A percentile compares a stretch with the other conserved stretches of the same genome.
Evolutionary conservation across 2,329 filamentous ascomycete species (phyloP).

Genomic region (Penicillium sp.): DNA sequence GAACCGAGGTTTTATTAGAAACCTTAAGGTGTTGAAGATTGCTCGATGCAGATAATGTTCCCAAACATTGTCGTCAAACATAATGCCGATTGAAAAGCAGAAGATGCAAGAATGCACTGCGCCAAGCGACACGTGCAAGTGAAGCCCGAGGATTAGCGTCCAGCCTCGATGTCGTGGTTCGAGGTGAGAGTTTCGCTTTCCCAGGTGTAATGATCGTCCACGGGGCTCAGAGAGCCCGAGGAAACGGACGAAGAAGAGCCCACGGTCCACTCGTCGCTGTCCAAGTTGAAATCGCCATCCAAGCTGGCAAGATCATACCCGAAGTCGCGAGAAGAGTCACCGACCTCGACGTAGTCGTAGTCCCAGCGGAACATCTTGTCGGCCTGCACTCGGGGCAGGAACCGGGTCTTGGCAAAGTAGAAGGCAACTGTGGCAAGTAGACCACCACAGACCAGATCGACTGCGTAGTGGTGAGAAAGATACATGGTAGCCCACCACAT

Average conservation of each 20-base stretch:
- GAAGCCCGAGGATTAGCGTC: constrained; percentile 29
- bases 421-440: constrained; percentile 75
- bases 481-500: constrained; percentile 99
- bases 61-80: constrained; percentile 40
- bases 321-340: constrained; percentile 58
- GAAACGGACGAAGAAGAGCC: constrained; percentile 78
- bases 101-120: constrained; percentile 32
- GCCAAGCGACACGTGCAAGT: constrained; percentile 25
- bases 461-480: constrained; percentile 92
- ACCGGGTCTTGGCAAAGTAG: constrained; percentile 77
- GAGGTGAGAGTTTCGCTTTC: constrained; percentile 43
- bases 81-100: constrained; percentile 35
- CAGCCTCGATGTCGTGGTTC: constrained; percentile 42
- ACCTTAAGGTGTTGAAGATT: constrained; percentile 39
- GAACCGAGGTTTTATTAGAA: constrained; percentile 37
- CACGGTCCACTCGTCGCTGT: constrained; percentile 87
- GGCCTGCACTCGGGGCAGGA: constrained; percentile 75
- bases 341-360: constrained; percentile 88
- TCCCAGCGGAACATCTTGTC: constrained; percentile 92
- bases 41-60: constrained; percentile 40
- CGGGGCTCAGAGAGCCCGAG: constrained; percentile 62
- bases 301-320: constrained; percentile 58
- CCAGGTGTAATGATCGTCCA: constrained; percentile 57
- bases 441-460: constrained; percentile 85
- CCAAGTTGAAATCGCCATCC: constrained; percentile 57